Conservation (phyloP, 2,329 filamentous ascomycete genomes). For the Nemania sp. region DNA sequence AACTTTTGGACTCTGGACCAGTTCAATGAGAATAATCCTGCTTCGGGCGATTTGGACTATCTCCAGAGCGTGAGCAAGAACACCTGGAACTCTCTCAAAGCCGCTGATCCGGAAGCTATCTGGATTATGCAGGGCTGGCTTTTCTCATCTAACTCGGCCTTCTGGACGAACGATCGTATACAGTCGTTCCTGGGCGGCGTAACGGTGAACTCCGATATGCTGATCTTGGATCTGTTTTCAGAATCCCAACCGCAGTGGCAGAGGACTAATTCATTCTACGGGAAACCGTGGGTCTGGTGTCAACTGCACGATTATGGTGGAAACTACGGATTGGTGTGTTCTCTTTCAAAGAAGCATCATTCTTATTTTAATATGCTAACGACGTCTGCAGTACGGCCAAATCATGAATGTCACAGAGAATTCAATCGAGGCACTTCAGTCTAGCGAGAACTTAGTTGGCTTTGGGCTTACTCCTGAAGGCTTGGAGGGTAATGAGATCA, state of each 20-base stretch:
- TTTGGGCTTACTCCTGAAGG: conserved; percentile 27
- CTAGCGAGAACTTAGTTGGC: conserved; percentile 19
- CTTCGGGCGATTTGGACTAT: conserved; percentile 24
- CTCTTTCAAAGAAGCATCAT: not conserved
- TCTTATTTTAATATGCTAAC: conserved; percentile 8
- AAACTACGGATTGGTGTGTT: conserved; percentile 25
- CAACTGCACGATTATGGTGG: conserved; percentile 27
- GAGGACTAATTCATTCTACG: conserved; percentile 25
- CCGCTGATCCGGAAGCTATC: conserved; percentile 23
- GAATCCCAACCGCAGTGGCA: conserved; percentile 29
- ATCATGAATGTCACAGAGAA: conserved; percentile 28
- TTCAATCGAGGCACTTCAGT: conserved; percentile 21
- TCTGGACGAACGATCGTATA: conserved; percentile 28
- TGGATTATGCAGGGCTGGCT: conserved; percentile 30
- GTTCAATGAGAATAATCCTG: conserved; percentile 28
- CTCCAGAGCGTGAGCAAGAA: conserved; percentile 27
- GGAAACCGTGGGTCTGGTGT: conserved; percentile 29
- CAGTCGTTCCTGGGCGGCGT: conserved; percentile 27
- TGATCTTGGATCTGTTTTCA: conserved; percentile 28
- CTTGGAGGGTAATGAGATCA: conserved; percentile 29
- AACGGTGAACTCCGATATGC: conserved; percentile 24
- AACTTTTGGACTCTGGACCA: conserved; percentile 28
- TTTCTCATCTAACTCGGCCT: conserved; percentile 21
- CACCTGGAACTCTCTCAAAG: conserved; percentile 26
- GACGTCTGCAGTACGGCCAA: conserved; percentile 22